phyloP scores from a whole-genome alignment of 2,329 filamentous ascomycete species.

The Graphium sp. region DNA sequence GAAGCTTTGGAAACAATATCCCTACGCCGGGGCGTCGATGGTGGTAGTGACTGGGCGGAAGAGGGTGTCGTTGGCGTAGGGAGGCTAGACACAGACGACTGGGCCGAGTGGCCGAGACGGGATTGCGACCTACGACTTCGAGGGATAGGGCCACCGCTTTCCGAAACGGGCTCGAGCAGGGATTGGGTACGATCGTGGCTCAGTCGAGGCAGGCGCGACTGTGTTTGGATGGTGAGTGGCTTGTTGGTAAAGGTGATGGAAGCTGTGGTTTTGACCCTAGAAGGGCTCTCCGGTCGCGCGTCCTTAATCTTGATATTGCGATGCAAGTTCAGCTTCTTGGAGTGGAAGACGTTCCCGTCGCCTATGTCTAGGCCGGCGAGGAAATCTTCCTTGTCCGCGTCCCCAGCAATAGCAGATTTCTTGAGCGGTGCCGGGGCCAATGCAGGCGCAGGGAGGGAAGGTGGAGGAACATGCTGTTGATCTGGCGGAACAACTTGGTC shows the following conservation, averaged over 20 bases:
- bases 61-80: conserved; percentile 43
- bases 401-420: conserved; percentile 14
- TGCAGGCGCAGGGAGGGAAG: conserved; percentile 7
- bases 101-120: conserved; percentile 49
- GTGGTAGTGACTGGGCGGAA: conserved; percentile 31
- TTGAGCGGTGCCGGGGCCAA: conserved; percentile 12
- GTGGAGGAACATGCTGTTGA: too few species aligned
- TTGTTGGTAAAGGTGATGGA: conserved; percentile 88
- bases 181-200: conserved; percentile 55
- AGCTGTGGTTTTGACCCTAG: conserved; percentile 56
- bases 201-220: conserved; percentile 66
- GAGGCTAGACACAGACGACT: conserved; percentile 51
- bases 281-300: conserved; percentile 49
- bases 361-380: conserved; percentile 77
- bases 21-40: conserved; percentile 43
- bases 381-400: conserved; percentile 55
- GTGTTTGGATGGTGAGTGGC: conserved; percentile 21
- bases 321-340: conserved; percentile 68
- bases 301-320: conserved; percentile 83
- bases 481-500: conserved; percentile 25
- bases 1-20: conserved; percentile 40
- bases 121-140: conserved; percentile 46
- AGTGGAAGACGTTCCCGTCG: conserved; percentile 65
- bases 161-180: conserved; percentile 81
- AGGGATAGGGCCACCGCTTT: conserved; percentile 58